Evolutionary conservation across 1,284 basidiomycete species (phyloP).

Genomic region (Rhodotorula sp.): DNA sequence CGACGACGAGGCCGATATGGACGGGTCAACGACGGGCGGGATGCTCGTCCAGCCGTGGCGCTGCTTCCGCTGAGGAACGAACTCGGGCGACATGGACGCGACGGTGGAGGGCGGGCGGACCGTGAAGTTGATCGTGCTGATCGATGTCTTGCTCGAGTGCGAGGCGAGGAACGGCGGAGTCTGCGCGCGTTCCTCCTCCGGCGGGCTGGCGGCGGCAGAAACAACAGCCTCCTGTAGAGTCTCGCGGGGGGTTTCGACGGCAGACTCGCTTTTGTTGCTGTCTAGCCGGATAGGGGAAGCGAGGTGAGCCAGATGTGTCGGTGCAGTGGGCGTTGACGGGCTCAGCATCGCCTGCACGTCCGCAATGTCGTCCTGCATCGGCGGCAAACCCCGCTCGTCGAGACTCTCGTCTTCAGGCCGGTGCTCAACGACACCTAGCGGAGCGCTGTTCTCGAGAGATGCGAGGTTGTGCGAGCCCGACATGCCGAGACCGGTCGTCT

Average conservation of each 20-base stretch:
- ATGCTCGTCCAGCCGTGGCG: conserved; percentile 29
- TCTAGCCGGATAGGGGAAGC: conserved; percentile 43
- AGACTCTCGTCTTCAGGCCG: conserved; percentile 14
- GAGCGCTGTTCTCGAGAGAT: conserved; percentile 18
- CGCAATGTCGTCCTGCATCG: conserved; percentile 37
- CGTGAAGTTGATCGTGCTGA: conserved; percentile 29
- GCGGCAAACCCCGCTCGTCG: conserved; percentile 20
- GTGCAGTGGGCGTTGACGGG: conserved; percentile 12
- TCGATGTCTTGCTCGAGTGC: conserved; percentile 20
- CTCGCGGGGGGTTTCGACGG: neutral
- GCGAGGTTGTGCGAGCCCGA: conserved; percentile 14
- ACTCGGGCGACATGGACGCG: conserved; percentile 30
- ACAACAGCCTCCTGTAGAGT: neutral
- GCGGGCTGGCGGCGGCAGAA: neutral
- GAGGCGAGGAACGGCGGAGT: conserved; percentile 19
- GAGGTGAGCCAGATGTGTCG: conserved; percentile 17
- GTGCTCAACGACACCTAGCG: conserved; percentile 30
- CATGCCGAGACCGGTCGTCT: conserved; percentile 40
- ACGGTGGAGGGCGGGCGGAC: conserved; percentile 32
- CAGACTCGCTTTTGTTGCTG: neutral
- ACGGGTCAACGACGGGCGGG: conserved; percentile 24
- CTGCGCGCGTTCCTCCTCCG: neutral
- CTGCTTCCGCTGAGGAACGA: conserved; percentile 21
- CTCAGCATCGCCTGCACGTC: conserved; percentile 37
- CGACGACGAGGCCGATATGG: conserved; percentile 27